Evolutionary conservation across 805 yeast genomes (phyloP).

Genomic region (Wickerhamiella alocasiicola): DNA sequence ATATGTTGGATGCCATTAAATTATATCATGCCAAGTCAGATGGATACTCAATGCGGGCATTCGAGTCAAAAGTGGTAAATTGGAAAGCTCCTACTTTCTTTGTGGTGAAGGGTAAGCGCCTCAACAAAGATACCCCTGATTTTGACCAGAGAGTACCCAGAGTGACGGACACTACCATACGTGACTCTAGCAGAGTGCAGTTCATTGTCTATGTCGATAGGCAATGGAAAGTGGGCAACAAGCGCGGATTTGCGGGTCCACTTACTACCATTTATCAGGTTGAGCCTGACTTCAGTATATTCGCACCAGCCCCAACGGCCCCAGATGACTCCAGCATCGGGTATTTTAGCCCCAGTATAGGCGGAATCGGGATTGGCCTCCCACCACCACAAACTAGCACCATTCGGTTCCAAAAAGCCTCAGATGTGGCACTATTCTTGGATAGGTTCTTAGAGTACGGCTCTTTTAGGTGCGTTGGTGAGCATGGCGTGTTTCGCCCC

Average conservation of each 20-base stretch:
- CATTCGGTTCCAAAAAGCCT: constrained; percentile 26
- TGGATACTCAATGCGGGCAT: constrained; percentile 80
- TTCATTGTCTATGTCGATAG: constrained; percentile 53
- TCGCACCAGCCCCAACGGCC: neutral
- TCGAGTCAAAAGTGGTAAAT: constrained; percentile 71
- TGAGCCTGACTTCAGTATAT: constrained; percentile 45
- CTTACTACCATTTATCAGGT: constrained; percentile 50
- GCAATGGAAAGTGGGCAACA: constrained; percentile 72
- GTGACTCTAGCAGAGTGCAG: constrained; percentile 25
- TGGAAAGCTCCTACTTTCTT: constrained; percentile 83
- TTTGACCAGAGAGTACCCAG: constrained; percentile 14
- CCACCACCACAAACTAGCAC: constrained; percentile 37
- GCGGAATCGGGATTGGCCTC: constrained; percentile 64
- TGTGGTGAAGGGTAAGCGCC: constrained; percentile 48
- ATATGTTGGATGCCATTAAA: constrained; percentile 32
- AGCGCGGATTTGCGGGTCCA: constrained; percentile 56
- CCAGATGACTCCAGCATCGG: constrained; percentile 16
- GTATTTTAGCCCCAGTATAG: constrained; percentile 36
- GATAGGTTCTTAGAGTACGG: constrained; percentile 74
- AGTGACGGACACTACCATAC: constrained; percentile 11
- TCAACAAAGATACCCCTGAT: constrained; percentile 10
- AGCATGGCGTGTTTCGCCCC: constrained; percentile 32
- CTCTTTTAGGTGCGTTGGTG: constrained; percentile 58
- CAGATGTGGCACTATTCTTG: constrained; percentile 66
- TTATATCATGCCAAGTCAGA: constrained; percentile 60